These are phyloP conservation scores for Helichrysum umbraculigerum DNA, from an alignment of 129 eudicot species.

Conservation along the genomic window DNA sequence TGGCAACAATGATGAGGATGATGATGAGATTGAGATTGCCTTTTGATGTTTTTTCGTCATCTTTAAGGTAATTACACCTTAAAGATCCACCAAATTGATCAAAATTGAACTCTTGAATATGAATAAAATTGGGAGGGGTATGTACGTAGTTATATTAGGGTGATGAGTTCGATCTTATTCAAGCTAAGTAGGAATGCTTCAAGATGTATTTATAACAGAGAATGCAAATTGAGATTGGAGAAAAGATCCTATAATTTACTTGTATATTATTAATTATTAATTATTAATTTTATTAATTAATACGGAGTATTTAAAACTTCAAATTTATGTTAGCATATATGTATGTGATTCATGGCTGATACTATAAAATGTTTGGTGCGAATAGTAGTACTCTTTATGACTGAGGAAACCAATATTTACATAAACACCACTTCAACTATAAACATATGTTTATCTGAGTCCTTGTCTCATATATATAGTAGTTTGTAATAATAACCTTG, in stretches of 20 bases:
- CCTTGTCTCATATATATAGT: neutral
- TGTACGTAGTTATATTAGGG: no score
- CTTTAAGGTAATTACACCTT: neutral
- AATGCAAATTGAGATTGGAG: constrained; percentile 32
- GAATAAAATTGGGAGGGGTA: neutral
- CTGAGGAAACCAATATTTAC: neutral
- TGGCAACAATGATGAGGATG: constrained; percentile 1
- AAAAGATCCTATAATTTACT: constrained; percentile 1
- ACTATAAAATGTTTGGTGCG: neutral
- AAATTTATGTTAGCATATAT: constrained; percentile 5
- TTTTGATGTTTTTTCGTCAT: constrained; percentile 56
- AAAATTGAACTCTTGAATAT: neutral
- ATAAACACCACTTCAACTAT: constrained; percentile 19
- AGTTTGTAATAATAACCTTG: neutral
- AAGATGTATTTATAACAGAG: constrained; percentile 29
- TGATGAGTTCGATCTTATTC: neutral
- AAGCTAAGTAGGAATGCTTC: constrained; percentile 13
- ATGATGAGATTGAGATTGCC: neutral
- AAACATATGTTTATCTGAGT: neutral
- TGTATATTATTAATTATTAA: neutral
- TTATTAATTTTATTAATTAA: no score
- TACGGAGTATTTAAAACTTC: no score
- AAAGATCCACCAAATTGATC: neutral
- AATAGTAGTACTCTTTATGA: constrained; percentile 14
- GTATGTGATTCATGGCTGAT: neutral